These are phyloP conservation scores for Ceratobasidium sp. DNA, from an alignment of 1,284 basidiomycete genomes.

Conservation along the genomic window DNA sequence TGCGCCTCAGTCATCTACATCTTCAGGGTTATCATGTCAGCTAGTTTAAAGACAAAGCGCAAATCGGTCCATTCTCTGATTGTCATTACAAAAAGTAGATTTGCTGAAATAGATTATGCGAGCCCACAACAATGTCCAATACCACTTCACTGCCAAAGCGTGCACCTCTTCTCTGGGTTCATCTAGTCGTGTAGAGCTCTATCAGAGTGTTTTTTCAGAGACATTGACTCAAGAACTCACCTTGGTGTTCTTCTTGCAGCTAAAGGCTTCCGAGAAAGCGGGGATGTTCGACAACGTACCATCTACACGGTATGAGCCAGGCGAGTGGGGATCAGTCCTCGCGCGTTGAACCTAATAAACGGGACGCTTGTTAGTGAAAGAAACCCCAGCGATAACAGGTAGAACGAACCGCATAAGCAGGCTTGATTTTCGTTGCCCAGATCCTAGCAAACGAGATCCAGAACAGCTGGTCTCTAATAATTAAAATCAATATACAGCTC, in stretches of 20 bases:
- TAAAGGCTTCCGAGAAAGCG: slow-evolving; percentile 83
- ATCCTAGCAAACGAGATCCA: slow-evolving; percentile 87
- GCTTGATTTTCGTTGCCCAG: slow-evolving; percentile 81
- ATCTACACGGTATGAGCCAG: slow-evolving; percentile 80
- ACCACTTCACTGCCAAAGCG: slow-evolving; percentile 68
- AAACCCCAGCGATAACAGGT: slow-evolving; percentile 51
- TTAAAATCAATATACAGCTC: background rate
- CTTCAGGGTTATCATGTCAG: background rate
- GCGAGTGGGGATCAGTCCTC: slow-evolving; percentile 90
- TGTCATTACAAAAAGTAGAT: slow-evolving; percentile 34
- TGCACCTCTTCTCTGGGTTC: slow-evolving; percentile 69
- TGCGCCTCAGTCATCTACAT: background rate
- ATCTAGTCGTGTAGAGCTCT: slow-evolving; percentile 71
- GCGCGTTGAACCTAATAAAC: slow-evolving; percentile 76
- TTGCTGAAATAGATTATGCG: slow-evolving; percentile 34
- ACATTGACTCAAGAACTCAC: slow-evolving; percentile 57
- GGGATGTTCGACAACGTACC: slow-evolving; percentile 85
- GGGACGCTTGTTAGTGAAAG: background rate
- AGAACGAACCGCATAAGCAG: slow-evolving; percentile 71
- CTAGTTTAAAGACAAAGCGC: background rate
- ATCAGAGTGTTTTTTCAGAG: slow-evolving; percentile 18
- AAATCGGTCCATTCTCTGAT: slow-evolving; percentile 9
- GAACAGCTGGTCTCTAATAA: slow-evolving; percentile 86
- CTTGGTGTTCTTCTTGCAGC: slow-evolving; percentile 77
- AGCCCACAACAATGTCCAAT: background rate